Evolutionary conservation across 164 flowering plant genomes (phyloP).

Genomic region (Berberis thunbergii): DNA sequence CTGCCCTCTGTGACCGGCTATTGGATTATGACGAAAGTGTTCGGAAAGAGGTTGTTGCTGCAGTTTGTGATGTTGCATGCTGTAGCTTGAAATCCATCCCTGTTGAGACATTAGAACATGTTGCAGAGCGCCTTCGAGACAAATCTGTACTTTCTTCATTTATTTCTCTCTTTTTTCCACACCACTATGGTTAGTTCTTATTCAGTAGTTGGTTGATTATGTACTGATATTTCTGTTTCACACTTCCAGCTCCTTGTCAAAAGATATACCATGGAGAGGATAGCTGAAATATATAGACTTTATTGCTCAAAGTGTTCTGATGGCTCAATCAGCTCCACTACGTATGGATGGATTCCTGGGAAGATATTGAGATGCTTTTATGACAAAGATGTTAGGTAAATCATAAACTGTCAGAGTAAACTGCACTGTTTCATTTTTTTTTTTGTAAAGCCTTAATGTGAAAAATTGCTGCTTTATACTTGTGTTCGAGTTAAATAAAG

Average conservation of each 20-base stretch:
- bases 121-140: slow-evolving; percentile 93
- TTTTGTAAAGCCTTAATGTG: no score
- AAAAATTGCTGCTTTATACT: no score
- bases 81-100: slow-evolving; percentile 48
- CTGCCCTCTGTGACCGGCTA: slow-evolving; percentile 80
- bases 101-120: slow-evolving; percentile 56
- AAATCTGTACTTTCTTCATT: slow-evolving; percentile 56
- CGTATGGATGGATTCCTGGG: slow-evolving; percentile 91
- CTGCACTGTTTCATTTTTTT: not conserved
- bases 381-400: slow-evolving; percentile 93
- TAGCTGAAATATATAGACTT: slow-evolving; percentile 64
- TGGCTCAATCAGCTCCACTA: slow-evolving; percentile 25
- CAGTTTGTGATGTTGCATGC: slow-evolving; percentile 68
- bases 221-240: not conserved
- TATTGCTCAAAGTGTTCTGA: slow-evolving; percentile 41
- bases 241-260: slow-evolving; percentile 68
- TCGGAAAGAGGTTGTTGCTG: slow-evolving; percentile 85
- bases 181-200: not conserved
- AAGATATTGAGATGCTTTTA: slow-evolving; percentile 82
- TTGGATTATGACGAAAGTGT: slow-evolving; percentile 94
- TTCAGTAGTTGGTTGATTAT: not conserved
- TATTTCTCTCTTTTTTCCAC: not conserved
- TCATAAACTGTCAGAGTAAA: not conserved
- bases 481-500: no score
- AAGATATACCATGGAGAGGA: slow-evolving; percentile 83